Percentiles rank a stretch among this genome's conserved stretches.
These are phyloP conservation scores for Yamadazyma songkhlaensis DNA, from an alignment of 1,139 yeast genomes.

Conservation along the genomic window DNA sequence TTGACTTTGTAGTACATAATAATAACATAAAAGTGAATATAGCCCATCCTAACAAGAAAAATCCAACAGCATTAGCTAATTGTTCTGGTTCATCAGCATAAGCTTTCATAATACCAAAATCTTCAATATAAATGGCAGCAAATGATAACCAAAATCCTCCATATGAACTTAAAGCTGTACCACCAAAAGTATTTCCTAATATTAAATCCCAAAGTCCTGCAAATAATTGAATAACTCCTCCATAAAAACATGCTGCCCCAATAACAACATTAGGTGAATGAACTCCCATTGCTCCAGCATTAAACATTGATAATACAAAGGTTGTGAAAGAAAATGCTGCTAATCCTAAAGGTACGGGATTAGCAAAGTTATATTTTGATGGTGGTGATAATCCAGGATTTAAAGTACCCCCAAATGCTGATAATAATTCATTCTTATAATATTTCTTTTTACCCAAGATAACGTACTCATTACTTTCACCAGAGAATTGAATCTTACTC, in stretches of 20 bases:
- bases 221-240: slow-evolving; percentile 46
- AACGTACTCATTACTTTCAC: slow-evolving; percentile 24
- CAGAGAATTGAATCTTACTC: slow-evolving; percentile 16
- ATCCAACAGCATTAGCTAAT: slow-evolving; percentile 36
- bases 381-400: slow-evolving; percentile 38
- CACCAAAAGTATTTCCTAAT: slow-evolving; percentile 40
- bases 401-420: slow-evolving; percentile 37
- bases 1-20: slow-evolving; percentile 41
- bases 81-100: slow-evolving; percentile 40
- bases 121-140: slow-evolving; percentile 31
- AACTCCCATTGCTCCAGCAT: slow-evolving; percentile 42
- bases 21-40: slow-evolving; percentile 41
- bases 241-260: slow-evolving; percentile 42
- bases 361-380: slow-evolving; percentile 41
- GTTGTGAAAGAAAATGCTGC: slow-evolving; percentile 53
- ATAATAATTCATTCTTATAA: slow-evolving; percentile 35
- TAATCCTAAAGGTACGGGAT: slow-evolving; percentile 64
- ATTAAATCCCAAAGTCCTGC: slow-evolving; percentile 54
- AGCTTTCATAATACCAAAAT: slow-evolving; percentile 57
- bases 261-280: slow-evolving; percentile 36
- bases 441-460: slow-evolving; percentile 32
- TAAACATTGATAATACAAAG: slow-evolving; percentile 42
- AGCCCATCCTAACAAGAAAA: slow-evolving; percentile 45
- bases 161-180: slow-evolving; percentile 39
- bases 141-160: slow-evolving; percentile 45